Conservation (phyloP, 164 flowering plant species). For the Magnolia changhungtana region DNA sequence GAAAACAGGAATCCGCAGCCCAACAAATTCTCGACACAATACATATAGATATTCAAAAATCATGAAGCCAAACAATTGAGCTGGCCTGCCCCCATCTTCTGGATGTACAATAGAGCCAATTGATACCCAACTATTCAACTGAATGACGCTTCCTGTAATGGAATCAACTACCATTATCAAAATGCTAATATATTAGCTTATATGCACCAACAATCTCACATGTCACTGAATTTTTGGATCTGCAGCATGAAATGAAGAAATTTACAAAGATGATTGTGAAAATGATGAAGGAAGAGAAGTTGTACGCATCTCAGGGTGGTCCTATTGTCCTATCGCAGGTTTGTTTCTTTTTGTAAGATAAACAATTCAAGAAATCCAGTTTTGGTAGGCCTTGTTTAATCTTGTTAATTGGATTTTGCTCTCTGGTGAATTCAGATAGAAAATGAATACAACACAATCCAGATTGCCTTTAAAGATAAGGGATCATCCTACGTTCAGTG, state of each 20-base stretch:
- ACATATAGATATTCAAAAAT: no score
- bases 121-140: no score
- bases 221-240: not conserved
- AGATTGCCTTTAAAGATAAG: conserved; percentile 45
- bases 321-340: conserved; percentile 57
- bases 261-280: conserved; percentile 35
- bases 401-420: not conserved
- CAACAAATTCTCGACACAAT: no score
- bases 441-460: conserved; percentile 75
- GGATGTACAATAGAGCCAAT: no score
- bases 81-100: no score
- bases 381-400: not conserved
- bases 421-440: conserved; percentile 53
- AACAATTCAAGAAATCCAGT: not conserved
- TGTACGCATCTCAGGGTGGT: conserved; percentile 59
- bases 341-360: not conserved
- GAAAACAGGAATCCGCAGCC: no score
- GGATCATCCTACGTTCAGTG: conserved; percentile 70
- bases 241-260: conserved; percentile 49
- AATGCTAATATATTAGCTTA: not conserved
- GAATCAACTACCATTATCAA: conserved; percentile 45
- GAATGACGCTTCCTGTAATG: no score
- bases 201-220: not conserved
- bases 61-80: no score
- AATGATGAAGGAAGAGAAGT: conserved; percentile 43